phyloP scores from a whole-genome alignment of 1,284 basidiomycete species.

The Microbotryum saponariae region DNA sequence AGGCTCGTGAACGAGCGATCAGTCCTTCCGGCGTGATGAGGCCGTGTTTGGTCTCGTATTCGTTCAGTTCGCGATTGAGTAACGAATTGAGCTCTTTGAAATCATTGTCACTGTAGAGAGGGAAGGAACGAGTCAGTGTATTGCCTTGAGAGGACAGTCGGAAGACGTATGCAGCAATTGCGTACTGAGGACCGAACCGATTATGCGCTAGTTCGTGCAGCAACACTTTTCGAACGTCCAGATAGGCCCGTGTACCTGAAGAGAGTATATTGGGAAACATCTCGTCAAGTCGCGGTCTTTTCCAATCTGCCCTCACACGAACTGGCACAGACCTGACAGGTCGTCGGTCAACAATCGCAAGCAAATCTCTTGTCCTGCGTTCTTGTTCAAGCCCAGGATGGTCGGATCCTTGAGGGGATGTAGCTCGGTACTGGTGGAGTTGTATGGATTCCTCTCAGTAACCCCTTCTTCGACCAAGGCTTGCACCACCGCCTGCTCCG shows the following conservation, averaged over 20 bases:
- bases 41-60: constrained; percentile 49
- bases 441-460: not conserved
- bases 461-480: not conserved
- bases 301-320: constrained; percentile 7
- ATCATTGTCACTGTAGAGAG: constrained; percentile 38
- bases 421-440: constrained; percentile 13
- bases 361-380: constrained; percentile 46
- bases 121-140: not conserved
- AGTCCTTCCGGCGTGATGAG: constrained; percentile 21
- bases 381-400: constrained; percentile 62
- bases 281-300: constrained; percentile 52
- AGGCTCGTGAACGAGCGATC: not conserved
- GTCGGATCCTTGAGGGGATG: constrained; percentile 48
- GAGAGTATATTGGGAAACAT: constrained; percentile 59
- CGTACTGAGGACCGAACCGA: constrained; percentile 62
- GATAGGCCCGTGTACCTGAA: constrained; percentile 61
- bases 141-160: not conserved
- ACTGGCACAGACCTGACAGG: constrained; percentile 9
- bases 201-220: constrained; percentile 72
- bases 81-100: constrained; percentile 68
- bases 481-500: constrained; percentile 40
- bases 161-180: constrained; percentile 11
- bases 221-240: constrained; percentile 57
- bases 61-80: constrained; percentile 61
- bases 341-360: constrained; percentile 31